phyloP scores from a whole-genome alignment of 2,329 filamentous ascomycete species.

The Phyllachora maydis region DNA sequence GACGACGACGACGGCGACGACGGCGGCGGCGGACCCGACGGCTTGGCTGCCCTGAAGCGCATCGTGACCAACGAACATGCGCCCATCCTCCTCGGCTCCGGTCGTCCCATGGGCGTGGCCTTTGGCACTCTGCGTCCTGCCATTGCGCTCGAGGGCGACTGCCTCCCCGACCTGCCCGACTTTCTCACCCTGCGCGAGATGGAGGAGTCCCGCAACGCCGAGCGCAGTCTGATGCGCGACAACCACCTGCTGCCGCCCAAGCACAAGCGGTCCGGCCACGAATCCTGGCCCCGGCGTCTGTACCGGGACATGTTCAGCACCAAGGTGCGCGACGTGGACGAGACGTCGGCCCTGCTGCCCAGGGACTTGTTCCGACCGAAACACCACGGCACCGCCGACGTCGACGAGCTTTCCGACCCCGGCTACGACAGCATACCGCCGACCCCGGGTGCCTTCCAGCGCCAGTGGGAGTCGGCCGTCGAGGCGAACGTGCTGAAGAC shows the following conservation, averaged over 20 bases:
- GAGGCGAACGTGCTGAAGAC: constrained; percentile 48
- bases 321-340: constrained; percentile 3
- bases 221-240: constrained; percentile 6
- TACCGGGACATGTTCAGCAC: constrained; percentile 6
- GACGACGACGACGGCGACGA: constrained; percentile 1
- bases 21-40: background rate
- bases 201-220: constrained; percentile 4
- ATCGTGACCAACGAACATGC: too few relatives aligned
- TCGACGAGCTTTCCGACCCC: too few relatives aligned
- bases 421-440: too few relatives aligned
- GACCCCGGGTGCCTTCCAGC: constrained; percentile 3
- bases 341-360: constrained; percentile 1
- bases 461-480: constrained; percentile 22
- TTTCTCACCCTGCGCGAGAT: constrained; percentile 3
- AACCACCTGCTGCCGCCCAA: constrained; percentile 7
- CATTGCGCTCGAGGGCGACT: constrained; percentile 3
- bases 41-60: constrained; percentile 6
- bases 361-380: too few relatives aligned
- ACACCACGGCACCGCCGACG: background rate
- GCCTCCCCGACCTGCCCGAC: constrained; percentile 1
- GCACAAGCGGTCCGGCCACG: constrained; percentile 3
- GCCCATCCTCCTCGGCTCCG: too few relatives aligned
- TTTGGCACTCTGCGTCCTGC: constrained; percentile 5
- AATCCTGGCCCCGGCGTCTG: constrained; percentile 2
- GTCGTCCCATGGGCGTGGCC: constrained; percentile 4